These are phyloP conservation scores for Aspergillus asperescens DNA, from an alignment of 495 filamentous ascomycete species.

Conservation along the genomic window DNA sequence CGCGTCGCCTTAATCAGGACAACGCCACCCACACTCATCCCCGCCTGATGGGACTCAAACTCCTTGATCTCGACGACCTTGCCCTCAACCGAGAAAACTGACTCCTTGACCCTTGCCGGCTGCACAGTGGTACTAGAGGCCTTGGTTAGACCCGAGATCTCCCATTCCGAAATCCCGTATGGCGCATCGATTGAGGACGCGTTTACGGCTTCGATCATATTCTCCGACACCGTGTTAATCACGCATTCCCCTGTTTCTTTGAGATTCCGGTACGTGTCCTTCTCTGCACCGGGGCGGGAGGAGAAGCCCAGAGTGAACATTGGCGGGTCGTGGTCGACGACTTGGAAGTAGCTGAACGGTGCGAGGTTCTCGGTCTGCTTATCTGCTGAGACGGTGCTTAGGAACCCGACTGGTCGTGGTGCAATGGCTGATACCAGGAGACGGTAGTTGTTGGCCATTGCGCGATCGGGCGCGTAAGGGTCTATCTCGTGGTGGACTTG, in stretches of 20 bases:
- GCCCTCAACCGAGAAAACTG: constrained; percentile 73
- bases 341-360: constrained; percentile 74
- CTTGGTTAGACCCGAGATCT: constrained; percentile 64
- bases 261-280: constrained; percentile 72
- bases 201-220: constrained; percentile 82
- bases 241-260: constrained; percentile 59
- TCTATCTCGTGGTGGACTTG: constrained; percentile 67
- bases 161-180: constrained; percentile 72
- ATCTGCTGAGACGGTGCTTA: constrained; percentile 48
- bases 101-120: constrained; percentile 64
- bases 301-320: constrained; percentile 74
- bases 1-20: constrained; percentile 72
- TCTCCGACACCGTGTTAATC: constrained; percentile 77
- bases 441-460: constrained; percentile 73
- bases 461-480: constrained; percentile 64
- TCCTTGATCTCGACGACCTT: constrained; percentile 66
- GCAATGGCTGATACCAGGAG: constrained; percentile 77
- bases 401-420: constrained; percentile 65
- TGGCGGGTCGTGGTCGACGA: constrained; percentile 81
- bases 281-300: constrained; percentile 47
- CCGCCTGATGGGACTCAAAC: constrained; percentile 59
- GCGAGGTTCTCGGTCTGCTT: constrained; percentile 64
- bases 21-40: constrained; percentile 63
- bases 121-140: constrained; percentile 53
- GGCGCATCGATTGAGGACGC: constrained; percentile 68